Percentiles rank a stretch among this genome's conserved stretches.
These are phyloP conservation scores for Annona squamosa DNA, from an alignment of 164 flowering plant species.

Conservation along the genomic window DNA sequence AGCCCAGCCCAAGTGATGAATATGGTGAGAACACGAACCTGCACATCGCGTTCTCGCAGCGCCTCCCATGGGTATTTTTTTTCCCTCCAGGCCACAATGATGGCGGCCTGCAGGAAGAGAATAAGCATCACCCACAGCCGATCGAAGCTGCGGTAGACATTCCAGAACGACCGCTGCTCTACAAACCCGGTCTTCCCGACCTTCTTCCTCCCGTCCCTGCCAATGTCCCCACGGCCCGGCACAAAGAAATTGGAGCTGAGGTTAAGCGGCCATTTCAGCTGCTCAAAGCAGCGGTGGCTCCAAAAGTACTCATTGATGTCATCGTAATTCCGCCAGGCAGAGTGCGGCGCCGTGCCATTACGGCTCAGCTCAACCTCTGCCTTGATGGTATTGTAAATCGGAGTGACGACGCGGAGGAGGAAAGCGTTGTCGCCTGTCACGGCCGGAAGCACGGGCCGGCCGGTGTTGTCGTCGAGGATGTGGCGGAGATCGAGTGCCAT, in stretches of 20 bases:
- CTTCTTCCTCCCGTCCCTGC: conserved; percentile 13
- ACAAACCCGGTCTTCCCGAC: conserved; percentile 93
- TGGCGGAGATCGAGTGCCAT: conserved; percentile 69
- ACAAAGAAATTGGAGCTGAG: conserved; percentile 37
- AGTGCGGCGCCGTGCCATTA: conserved; percentile 77
- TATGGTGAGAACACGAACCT: conserved; percentile 58
- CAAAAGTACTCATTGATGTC: conserved; percentile 94
- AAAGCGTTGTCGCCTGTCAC: conserved; percentile 11
- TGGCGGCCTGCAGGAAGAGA: conserved; percentile 62
- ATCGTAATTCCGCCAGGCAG: conserved; percentile 95
- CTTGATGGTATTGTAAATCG: conserved; percentile 15
- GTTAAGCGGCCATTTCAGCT: conserved; percentile 69
- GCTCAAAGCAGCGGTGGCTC: conserved; percentile 60
- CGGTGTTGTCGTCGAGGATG: conserved; percentile 56
- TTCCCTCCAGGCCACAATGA: conserved; percentile 71
- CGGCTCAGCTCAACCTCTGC: conserved; percentile 58
- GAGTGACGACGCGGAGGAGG: conserved; percentile 10
- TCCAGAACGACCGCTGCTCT: conserved; percentile 95
- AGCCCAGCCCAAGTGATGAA: conserved; percentile 85
- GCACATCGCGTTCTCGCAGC: conserved; percentile 46
- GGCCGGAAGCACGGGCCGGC: conserved; percentile 6
- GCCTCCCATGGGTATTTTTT: conserved; percentile 54
- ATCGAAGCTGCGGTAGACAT: conserved; percentile 82
- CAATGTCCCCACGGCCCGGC: background rate
- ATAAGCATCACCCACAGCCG: conserved; percentile 72